These are phyloP conservation scores for Annulohypoxylon truncatum DNA, from an alignment of 2,329 filamentous ascomycete genomes.

Conservation along the genomic window DNA sequence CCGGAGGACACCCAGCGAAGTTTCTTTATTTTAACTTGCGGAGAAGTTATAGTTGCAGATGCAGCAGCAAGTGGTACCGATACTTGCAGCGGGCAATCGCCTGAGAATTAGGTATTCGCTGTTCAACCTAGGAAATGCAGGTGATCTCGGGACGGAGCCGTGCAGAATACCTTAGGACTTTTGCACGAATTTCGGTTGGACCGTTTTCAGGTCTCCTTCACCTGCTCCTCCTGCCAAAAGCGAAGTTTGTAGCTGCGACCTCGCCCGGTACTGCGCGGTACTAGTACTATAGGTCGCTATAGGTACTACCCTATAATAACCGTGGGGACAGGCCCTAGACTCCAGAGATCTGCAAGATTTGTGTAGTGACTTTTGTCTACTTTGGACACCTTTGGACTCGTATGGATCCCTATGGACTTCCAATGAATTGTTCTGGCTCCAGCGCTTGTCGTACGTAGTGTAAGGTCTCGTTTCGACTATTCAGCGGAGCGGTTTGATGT, in stretches of 20 bases:
- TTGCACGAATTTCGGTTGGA: slow-evolving; percentile 24
- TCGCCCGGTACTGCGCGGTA: neutral
- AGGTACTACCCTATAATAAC: slow-evolving; percentile 20
- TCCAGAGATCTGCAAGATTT: slow-evolving; percentile 25
- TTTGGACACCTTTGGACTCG: slow-evolving; percentile 5
- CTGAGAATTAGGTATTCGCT: slow-evolving; percentile 8
- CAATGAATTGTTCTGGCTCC: slow-evolving; percentile 3
- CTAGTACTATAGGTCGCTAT: slow-evolving; percentile 10
- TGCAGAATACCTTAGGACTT: slow-evolving; percentile 36
- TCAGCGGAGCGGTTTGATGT: slow-evolving; percentile 42
- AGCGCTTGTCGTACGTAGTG: slow-evolving; percentile 14
- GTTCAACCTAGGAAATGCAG: slow-evolving; percentile 29
- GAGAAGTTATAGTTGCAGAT: slow-evolving; percentile 37
- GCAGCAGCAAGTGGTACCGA: slow-evolving; percentile 31
- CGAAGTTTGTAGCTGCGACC: slow-evolving; percentile 17
- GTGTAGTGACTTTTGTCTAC: slow-evolving; percentile 11
- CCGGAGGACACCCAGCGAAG: slow-evolving; percentile 53
- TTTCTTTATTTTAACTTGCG: slow-evolving; percentile 41
- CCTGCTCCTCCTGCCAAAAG: neutral
- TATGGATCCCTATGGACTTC: slow-evolving; percentile 3
- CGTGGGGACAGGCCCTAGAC: slow-evolving; percentile 22
- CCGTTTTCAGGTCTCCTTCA: slow-evolving; percentile 1
- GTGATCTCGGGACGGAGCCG: slow-evolving; percentile 33
- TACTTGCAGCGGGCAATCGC: slow-evolving; percentile 37
- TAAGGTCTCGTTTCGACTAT: slow-evolving; percentile 17